phyloP scores from a whole-genome alignment of 2,329 filamentous ascomycete genomes.

The Claviceps pusilla region DNA sequence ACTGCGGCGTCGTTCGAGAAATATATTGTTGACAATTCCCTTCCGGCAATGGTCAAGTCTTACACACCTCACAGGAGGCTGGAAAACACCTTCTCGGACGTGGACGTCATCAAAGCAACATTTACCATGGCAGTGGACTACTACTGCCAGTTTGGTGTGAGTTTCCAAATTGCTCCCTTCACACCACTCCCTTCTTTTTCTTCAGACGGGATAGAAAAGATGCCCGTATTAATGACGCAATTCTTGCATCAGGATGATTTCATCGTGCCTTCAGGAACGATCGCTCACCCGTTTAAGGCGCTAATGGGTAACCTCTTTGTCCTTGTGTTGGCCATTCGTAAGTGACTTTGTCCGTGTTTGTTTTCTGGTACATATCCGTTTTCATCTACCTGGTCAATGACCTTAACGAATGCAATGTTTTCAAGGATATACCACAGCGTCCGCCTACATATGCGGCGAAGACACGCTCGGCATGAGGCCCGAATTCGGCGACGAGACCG shows the following conservation, averaged over 20 bases:
- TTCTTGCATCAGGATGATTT: conserved; percentile 2
- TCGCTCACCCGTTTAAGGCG: conserved; percentile 13
- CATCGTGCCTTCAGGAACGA: conserved; percentile 1
- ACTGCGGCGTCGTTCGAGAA: conserved; percentile 19
- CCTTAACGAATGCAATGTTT: background rate
- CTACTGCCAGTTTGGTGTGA: conserved; percentile 12
- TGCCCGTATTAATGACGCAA: background rate
- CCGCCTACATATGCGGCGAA: conserved; percentile 25
- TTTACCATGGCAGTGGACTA: conserved; percentile 10
- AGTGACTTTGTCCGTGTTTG: conserved; percentile 10
- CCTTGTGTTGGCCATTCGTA: conserved; percentile 33
- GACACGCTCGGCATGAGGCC: conserved; percentile 26
- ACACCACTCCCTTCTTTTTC: too few species aligned
- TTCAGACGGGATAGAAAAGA: background rate
- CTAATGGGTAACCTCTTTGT: conserved; percentile 27
- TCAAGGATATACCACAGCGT: conserved; percentile 30
- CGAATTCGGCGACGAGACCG: conserved; percentile 18
- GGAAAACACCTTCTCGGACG: background rate
- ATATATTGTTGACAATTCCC: conserved; percentile 21
- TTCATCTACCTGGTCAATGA: too few species aligned
- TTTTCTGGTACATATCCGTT: background rate
- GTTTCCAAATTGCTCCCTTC: background rate
- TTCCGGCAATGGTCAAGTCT: conserved; percentile 14
- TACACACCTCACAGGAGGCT: conserved; percentile 3
- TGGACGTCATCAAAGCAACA: conserved; percentile 10